phyloP scores from a whole-genome alignment of 495 filamentous ascomycete genomes.

The Jackrogersella minutella region DNA sequence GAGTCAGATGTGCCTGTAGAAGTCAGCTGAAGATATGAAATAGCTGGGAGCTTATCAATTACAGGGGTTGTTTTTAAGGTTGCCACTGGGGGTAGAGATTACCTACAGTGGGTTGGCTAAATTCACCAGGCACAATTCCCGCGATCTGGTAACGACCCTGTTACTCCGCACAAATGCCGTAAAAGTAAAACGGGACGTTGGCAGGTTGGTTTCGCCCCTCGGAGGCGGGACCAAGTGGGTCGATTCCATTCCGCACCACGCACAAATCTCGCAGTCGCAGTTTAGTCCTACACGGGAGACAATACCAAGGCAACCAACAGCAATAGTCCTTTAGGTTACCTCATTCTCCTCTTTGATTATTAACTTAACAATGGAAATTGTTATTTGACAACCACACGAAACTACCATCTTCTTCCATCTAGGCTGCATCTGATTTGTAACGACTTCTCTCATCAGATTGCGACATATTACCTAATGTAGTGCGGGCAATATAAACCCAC shows the following conservation, averaged over 20 bases:
- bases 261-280: constrained; percentile 2
- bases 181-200: not conserved
- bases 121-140: constrained; percentile 1
- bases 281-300: not conserved
- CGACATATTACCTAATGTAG: not conserved
- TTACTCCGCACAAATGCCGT: constrained; percentile 5
- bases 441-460: not conserved
- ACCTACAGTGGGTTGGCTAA: not conserved
- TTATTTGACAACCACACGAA: not conserved
- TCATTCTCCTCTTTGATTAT: not conserved
- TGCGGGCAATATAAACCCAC: not conserved
- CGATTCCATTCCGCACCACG: constrained; percentile 1
- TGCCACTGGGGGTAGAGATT: not conserved
- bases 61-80: not conserved
- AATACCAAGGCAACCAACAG: not conserved
- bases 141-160: not conserved
- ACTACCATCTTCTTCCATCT: not conserved
- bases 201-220: too few species aligned
- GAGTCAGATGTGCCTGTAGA: too few species aligned
- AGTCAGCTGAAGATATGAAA: not conserved
- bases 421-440: not conserved
- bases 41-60: not conserved
- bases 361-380: not conserved
- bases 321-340: too few species aligned
- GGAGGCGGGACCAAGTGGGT: constrained; percentile 1